These are phyloP conservation scores for Populus hybrid DNA, from an alignment of 441 rosid species.

Conservation along the genomic window DNA sequence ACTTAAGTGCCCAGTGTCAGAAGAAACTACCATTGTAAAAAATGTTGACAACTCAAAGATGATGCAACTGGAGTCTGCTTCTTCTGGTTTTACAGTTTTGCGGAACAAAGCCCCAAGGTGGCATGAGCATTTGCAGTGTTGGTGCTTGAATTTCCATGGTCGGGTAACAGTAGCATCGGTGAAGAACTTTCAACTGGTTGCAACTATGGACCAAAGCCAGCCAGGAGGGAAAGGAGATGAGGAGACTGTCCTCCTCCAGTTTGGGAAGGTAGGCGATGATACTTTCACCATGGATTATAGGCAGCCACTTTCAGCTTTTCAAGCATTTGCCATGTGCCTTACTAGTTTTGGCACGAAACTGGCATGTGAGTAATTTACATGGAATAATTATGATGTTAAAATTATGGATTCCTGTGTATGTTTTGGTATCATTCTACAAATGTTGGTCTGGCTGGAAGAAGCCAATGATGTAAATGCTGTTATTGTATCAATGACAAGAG, in stretches of 20 bases:
- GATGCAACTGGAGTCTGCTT: conserved; percentile 32
- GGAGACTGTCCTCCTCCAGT: conserved; percentile 76
- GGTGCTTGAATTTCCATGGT: conserved; percentile 95
- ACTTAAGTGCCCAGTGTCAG: conserved; percentile 44
- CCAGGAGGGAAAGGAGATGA: conserved; percentile 86
- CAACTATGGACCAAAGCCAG: conserved; percentile 69
- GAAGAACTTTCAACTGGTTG: conserved; percentile 85
- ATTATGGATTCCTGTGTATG: conserved; percentile 13
- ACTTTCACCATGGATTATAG: conserved; percentile 87
- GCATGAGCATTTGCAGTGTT: conserved; percentile 92
- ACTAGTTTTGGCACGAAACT: conserved; percentile 92
- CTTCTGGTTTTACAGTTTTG: conserved; percentile 42
- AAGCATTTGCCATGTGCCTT: conserved; percentile 91
- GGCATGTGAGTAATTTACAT: conserved; percentile 71
- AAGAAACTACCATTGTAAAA: conserved; percentile 28
- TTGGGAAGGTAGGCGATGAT: conserved; percentile 86
- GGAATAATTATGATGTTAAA: conserved; percentile 7
- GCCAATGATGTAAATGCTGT: conserved; percentile 32
- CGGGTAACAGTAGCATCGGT: conserved; percentile 93
- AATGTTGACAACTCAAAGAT: conserved; percentile 24
- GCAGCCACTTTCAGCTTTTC: conserved; percentile 87
- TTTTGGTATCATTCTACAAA: conserved; percentile 18
- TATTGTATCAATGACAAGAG: conserved; percentile 24
- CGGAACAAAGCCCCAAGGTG: conserved; percentile 91
- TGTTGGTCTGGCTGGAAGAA: conserved; percentile 19